phyloP scores from a whole-genome alignment of 257 asterid genomes.

The Sherardia arvensis region DNA sequence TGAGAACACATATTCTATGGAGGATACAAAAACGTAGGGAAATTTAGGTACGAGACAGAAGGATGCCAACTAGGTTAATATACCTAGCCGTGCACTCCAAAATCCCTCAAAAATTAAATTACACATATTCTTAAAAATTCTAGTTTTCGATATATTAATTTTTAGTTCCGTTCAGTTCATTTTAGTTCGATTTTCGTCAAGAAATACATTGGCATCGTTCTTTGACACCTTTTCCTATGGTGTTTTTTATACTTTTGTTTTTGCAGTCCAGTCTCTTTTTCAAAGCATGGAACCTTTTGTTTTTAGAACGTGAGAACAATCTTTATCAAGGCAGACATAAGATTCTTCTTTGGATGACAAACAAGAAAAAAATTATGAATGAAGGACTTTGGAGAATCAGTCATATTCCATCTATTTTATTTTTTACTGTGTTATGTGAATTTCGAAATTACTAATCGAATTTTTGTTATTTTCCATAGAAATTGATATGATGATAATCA shows the following conservation, averaged over 20 bases:
- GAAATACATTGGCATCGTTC: conserved; percentile 2
- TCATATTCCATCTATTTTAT: neutral
- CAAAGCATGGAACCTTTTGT: neutral
- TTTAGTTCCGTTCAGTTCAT: too few species aligned
- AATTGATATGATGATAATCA: too few species aligned
- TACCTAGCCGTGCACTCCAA: conserved; percentile 3
- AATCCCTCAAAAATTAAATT: neutral
- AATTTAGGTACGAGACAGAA: conserved; percentile 7
- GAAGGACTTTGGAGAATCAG: neutral
- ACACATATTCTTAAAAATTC: too few species aligned
- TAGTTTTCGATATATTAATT: too few species aligned
- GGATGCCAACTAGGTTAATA: conserved; percentile 18
- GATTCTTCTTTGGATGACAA: neutral
- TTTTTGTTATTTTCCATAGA: too few species aligned
- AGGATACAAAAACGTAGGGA: neutral
- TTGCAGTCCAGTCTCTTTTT: neutral
- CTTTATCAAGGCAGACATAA: neutral
- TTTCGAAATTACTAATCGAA: too few species aligned
- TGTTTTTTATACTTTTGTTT: neutral
- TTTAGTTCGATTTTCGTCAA: too few species aligned
- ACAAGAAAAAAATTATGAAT: neutral
- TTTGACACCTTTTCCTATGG: neutral
- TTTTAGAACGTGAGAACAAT: neutral
- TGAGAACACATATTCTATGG: neutral
- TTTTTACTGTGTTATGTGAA: too few species aligned